phyloP scores from a whole-genome alignment of 768 basidiomycete species.

The Agaricus sinodeliciosus region DNA sequence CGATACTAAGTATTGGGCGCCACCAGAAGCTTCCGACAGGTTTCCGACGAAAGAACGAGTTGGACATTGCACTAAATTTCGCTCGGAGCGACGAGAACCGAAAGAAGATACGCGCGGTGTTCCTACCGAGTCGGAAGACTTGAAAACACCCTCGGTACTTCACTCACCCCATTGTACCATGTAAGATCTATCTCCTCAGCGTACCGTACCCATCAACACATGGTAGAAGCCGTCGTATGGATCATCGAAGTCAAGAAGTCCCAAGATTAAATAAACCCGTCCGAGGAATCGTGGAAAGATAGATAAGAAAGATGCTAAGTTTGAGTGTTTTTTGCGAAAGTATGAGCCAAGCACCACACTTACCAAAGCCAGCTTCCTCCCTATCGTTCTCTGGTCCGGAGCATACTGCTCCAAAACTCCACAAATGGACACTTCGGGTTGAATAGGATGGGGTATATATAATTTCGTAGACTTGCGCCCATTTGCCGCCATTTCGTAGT shows the following conservation, averaged over 20 bases:
- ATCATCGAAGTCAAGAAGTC: neutral
- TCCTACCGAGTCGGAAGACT: neutral
- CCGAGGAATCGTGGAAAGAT: neutral
- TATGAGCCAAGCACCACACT: conserved; percentile 17
- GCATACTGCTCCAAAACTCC: conserved; percentile 60
- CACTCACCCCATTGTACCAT: conserved; percentile 72
- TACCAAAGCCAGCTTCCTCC: conserved; percentile 61
- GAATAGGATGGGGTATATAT: conserved; percentile 42
- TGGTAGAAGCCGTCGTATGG: neutral
- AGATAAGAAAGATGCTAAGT: neutral
- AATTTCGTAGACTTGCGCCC: conserved; percentile 41
- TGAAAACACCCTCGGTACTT: conserved; percentile 15
- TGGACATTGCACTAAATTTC: neutral
- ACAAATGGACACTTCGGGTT: conserved; percentile 37
- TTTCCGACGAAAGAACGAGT: no score
- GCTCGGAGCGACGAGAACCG: neutral
- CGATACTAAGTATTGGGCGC: no score
- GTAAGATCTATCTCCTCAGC: conserved; percentile 50
- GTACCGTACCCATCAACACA: no score
- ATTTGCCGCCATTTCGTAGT: conserved; percentile 5
- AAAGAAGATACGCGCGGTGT: neutral
- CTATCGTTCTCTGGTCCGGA: conserved; percentile 42
- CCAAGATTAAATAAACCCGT: neutral
- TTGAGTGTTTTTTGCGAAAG: neutral
- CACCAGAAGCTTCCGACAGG: no score